phyloP scores from a whole-genome alignment of 805 yeast species.

The Jamesozyma jinghongensis region DNA sequence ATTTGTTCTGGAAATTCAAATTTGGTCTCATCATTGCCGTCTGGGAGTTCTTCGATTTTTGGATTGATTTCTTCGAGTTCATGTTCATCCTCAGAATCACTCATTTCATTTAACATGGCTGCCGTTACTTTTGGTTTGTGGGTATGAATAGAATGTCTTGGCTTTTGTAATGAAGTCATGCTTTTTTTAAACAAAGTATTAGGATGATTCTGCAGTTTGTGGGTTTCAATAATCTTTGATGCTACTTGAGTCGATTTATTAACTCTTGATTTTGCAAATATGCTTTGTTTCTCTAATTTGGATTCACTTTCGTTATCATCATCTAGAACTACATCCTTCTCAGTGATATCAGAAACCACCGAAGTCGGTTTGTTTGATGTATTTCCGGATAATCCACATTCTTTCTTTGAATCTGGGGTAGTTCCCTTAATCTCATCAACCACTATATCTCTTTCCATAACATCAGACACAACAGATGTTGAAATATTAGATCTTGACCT shows the following conservation, averaged over 20 bases:
- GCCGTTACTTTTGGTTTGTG: constrained; percentile 4
- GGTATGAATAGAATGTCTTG: not conserved
- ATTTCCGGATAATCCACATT: too few species aligned
- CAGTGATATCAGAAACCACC: too few species aligned
- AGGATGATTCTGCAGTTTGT: too few species aligned
- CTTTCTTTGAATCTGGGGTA: not conserved
- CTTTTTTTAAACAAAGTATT: constrained; percentile 4
- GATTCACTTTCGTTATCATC: not conserved
- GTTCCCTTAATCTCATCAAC: not conserved
- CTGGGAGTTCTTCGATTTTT: constrained; percentile 2
- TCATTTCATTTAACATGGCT: constrained; percentile 6
- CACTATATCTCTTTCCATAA: constrained; percentile 1
- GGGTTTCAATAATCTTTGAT: too few species aligned
- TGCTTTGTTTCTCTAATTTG: too few species aligned
- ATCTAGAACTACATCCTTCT: not conserved
- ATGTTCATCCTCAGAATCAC: constrained; percentile 3
- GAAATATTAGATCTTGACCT: not conserved
- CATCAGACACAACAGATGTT: constrained; percentile 1
- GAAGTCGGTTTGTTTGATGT: too few species aligned
- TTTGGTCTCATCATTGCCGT: not conserved
- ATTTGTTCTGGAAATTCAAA: constrained; percentile 11
- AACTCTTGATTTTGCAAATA: too few species aligned
- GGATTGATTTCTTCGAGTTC: not conserved
- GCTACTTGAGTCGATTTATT: too few species aligned
- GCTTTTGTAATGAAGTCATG: constrained; percentile 6